A percentile compares a stretch with the other conserved stretches of the same genome.
phyloP scores from a whole-genome alignment of 305 asterid species.

The Lippia alba region DNA sequence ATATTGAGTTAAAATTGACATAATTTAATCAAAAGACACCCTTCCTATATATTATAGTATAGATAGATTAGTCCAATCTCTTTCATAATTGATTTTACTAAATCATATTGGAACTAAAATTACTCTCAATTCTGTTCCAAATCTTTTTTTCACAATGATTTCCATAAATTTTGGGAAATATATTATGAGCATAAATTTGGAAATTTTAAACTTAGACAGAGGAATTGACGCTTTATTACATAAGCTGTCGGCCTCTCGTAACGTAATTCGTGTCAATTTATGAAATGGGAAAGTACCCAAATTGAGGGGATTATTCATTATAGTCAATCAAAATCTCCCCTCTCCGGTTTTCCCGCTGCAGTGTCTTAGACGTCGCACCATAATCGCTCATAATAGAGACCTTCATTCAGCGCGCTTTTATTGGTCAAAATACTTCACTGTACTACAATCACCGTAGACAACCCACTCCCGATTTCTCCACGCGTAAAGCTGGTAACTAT shows the following conservation, averaged over 20 bases:
- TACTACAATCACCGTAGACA: slow-evolving; percentile 37
- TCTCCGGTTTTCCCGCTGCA: slow-evolving; percentile 42
- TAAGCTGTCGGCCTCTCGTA: background rate
- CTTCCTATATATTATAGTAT: too few relatives aligned
- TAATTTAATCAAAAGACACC: too few relatives aligned
- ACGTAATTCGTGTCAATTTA: slow-evolving; percentile 9
- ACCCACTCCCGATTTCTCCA: slow-evolving; percentile 30
- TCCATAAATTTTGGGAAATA: too few relatives aligned
- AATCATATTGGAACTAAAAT: too few relatives aligned
- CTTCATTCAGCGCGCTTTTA: slow-evolving; percentile 1
- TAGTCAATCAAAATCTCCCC: slow-evolving; percentile 29
- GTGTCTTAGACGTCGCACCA: background rate
- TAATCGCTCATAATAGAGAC: background rate
- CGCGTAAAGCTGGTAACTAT: slow-evolving; percentile 36
- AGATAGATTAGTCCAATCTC: too few relatives aligned
- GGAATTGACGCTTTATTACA: background rate
- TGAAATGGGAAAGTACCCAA: slow-evolving; percentile 31
- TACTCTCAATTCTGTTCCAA: too few relatives aligned
- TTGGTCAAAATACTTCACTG: background rate
- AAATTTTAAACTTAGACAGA: too few relatives aligned
- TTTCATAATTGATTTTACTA: too few relatives aligned
- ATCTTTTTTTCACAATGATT: too few relatives aligned
- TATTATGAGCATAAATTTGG: too few relatives aligned
- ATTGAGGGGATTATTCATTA: slow-evolving; percentile 24
- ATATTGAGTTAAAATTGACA: too few relatives aligned